Evolutionary conservation across 1,284 basidiomycete genomes (phyloP).

Genomic region (Leccinum colubrinum): DNA sequence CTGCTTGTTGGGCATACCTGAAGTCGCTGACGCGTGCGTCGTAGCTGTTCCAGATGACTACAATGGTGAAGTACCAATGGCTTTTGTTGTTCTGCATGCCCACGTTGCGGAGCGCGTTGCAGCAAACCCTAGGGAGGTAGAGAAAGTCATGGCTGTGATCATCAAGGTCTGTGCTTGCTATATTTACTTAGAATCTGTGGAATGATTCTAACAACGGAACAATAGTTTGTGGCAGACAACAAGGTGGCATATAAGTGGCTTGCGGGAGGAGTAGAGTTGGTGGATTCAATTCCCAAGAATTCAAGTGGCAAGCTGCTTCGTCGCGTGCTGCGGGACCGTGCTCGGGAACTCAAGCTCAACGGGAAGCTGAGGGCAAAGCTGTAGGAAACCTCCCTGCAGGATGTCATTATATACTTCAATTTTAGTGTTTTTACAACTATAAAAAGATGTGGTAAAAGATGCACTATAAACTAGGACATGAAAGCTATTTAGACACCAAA

Average conservation of each 20-base stretch:
- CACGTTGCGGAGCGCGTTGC: slow-evolving; percentile 33
- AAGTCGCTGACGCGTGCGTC: slow-evolving; percentile 72
- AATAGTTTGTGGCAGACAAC: slow-evolving; percentile 60
- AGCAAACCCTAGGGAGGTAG: slow-evolving; percentile 28
- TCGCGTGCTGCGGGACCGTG: slow-evolving; percentile 53
- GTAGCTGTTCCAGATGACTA: slow-evolving; percentile 79
- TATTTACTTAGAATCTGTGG: background rate
- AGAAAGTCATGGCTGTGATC: slow-evolving; percentile 36
- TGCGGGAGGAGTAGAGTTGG: slow-evolving; percentile 52
- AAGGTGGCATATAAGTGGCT: slow-evolving; percentile 65
- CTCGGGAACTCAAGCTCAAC: slow-evolving; percentile 32
- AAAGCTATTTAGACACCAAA: too few relatives aligned
- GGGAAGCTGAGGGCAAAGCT: slow-evolving; percentile 23
- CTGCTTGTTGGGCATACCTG: slow-evolving; percentile 64
- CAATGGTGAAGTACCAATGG: slow-evolving; percentile 54
- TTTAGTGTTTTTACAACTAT: too few relatives aligned
- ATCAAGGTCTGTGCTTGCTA: slow-evolving; percentile 39
- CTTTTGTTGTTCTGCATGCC: slow-evolving; percentile 47
- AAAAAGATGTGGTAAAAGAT: too few relatives aligned
- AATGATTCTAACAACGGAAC: background rate
- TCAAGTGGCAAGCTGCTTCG: slow-evolving; percentile 60
- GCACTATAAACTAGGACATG: too few relatives aligned
- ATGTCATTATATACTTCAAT: too few relatives aligned
- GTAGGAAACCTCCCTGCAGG: slow-evolving; percentile 4
- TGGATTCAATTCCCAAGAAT: slow-evolving; percentile 56